Percentiles rank a stretch among this genome's conserved stretches.
Conservation (phyloP, 495 filamentous ascomycete genomes). For the Xylaria intraflava region DNA sequence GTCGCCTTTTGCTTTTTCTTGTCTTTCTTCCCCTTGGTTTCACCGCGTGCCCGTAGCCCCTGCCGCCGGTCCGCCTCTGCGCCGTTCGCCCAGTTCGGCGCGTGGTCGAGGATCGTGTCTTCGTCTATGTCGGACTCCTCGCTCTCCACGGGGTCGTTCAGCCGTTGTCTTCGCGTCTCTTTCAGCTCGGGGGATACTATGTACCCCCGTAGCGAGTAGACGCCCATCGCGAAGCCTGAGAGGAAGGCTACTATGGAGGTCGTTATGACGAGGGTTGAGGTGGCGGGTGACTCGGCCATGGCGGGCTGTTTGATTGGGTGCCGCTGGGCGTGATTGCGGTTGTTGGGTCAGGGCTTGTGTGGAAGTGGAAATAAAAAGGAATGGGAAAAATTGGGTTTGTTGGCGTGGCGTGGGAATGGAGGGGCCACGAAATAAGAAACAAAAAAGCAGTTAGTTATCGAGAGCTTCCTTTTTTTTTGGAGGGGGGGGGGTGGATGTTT, state of each 20-base stretch:
- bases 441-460: not conserved
- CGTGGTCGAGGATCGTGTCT: conserved; percentile 48
- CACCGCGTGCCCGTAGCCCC: conserved; percentile 29
- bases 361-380: not conserved
- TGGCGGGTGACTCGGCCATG: conserved; percentile 15
- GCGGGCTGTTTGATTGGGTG: conserved; percentile 7
- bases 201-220: conserved; percentile 46
- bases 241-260: conserved; percentile 59
- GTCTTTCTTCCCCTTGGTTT: conserved; percentile 10
- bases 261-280: conserved; percentile 42
- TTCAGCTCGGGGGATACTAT: conserved; percentile 38
- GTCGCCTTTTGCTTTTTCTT: conserved; percentile 5
- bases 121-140: conserved; percentile 48
- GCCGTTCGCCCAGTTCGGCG: conserved; percentile 53
- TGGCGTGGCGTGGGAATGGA: not conserved
- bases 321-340: not conserved
- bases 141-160: conserved; percentile 41
- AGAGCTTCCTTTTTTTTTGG: no score
- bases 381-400: not conserved
- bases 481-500: no score
- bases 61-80: conserved; percentile 43
- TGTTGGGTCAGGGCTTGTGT: not conserved
- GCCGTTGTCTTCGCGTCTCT: conserved; percentile 27
- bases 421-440: not conserved
- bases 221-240: conserved; percentile 53